Base-by-base conservation (phyloP, 345 rosid genomes). In the Gossypium ekmanianum region DNA sequence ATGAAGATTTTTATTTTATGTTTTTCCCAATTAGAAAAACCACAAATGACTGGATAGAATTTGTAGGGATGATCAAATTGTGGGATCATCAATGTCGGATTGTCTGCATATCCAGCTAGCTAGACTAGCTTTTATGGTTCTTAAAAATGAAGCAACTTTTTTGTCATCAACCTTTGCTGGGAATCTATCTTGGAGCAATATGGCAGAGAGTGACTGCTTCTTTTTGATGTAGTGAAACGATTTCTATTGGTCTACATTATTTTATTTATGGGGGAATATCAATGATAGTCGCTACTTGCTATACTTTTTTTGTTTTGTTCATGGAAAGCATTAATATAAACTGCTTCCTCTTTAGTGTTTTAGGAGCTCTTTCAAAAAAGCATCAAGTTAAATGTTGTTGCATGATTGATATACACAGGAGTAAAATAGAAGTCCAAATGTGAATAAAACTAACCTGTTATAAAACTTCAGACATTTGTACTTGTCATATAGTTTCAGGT, bases 81-180 rank as follows among this genome's bases (percentile, higher is more conserved):
- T 73, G 58, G 47, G 54, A 74, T 48, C 76, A 27, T 68, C 59
- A 26, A 24, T 68, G 58, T 68, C 73, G 24, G 73, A 52, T 17
- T 44, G 34, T 68, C 43, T 50, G 11, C 45, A 50, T 7, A 68
- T 54, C 14, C 73, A 50, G 54, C 7, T 34, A 34, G 41, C 41
- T 34, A 34, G 41, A 34, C 41, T 34, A 34, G 41, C 51, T 65
- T 24, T 65, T 10, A n/a, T 34, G 41, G 44, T 24, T 69, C 59
- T 45, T 67, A 20, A 67, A 45, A 45, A 4, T 4, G 39, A 50
- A 50, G 24, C 14, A 26, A 48, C 57, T 26, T 47, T 51, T 51
- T 50, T 68, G 45, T 20, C 48, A 11, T 24, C 3, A 13, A 48
- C 72, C 58, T 22, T 66, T n/a, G 17, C 11, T 12, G 11, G 72